These are phyloP conservation scores for Diaporthe batatas DNA, from an alignment of 2,329 filamentous ascomycete genomes.

Conservation along the genomic window DNA sequence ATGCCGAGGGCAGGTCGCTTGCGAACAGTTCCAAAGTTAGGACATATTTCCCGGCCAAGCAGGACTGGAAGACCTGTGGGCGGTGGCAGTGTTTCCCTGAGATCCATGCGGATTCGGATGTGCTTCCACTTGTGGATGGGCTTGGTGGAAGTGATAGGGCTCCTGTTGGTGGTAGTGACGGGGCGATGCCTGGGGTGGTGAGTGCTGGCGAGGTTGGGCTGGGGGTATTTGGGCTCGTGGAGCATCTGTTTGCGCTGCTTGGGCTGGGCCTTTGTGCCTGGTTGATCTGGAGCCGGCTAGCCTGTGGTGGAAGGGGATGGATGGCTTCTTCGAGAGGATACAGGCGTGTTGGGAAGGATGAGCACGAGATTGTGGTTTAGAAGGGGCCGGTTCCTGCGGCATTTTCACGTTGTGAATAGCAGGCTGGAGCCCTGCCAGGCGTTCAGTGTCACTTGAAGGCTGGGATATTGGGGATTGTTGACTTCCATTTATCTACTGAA, in stretches of 20 bases:
- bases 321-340: slow-evolving; percentile 11
- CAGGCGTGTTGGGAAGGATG: slow-evolving; percentile 25
- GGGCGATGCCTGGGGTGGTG: background rate
- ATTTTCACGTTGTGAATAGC: background rate
- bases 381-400: background rate
- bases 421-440: no score
- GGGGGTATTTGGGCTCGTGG: slow-evolving; percentile 10
- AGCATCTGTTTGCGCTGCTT: slow-evolving; percentile 34
- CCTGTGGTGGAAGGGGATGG: background rate
- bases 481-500: background rate
- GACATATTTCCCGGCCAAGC: slow-evolving; percentile 32
- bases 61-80: slow-evolving; percentile 18
- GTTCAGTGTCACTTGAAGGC: background rate
- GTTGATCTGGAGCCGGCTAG: slow-evolving; percentile 10
- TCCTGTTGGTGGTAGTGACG: background rate
- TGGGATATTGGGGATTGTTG: background rate
- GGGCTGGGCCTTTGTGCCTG: slow-evolving; percentile 34
- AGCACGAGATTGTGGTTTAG: slow-evolving; percentile 9
- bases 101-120: slow-evolving; percentile 1
- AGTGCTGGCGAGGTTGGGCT: background rate
- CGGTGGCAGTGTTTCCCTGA: slow-evolving; percentile 34
- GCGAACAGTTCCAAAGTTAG: slow-evolving; percentile 33
- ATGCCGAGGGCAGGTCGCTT: slow-evolving; percentile 23
- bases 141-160: background rate
- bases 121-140: slow-evolving; percentile 12